Percentiles rank a stretch among this genome's conserved stretches.
phyloP scores from a whole-genome alignment of 2,329 filamentous ascomycete species.

The Ramichloridium luteum region DNA sequence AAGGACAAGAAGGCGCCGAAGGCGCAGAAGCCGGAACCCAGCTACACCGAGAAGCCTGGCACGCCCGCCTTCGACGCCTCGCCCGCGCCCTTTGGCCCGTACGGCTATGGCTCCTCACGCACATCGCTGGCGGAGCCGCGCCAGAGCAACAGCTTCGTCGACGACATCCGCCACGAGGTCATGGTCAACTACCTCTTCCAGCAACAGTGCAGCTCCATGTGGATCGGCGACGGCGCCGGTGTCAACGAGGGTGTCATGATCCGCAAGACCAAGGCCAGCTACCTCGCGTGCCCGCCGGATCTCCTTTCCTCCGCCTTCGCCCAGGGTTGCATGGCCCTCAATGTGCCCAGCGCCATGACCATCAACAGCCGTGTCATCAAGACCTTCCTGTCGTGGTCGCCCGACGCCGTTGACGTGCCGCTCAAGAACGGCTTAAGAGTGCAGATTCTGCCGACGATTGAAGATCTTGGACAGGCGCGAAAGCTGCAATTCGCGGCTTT shows the following conservation, averaged over 20 bases:
- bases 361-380: constrained; percentile 70
- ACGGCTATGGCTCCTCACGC: constrained; percentile 39
- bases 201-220: constrained; percentile 61
- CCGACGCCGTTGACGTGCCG: constrained; percentile 61
- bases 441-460: constrained; percentile 60
- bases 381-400: constrained; percentile 61
- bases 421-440: constrained; percentile 65
- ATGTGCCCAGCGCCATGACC: constrained; percentile 70
- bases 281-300: constrained; percentile 60
- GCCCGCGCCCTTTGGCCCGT: constrained; percentile 21
- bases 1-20: constrained; percentile 17
- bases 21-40: constrained; percentile 31
- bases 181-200: constrained; percentile 78
- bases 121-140: constrained; percentile 40
- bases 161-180: too few species aligned
- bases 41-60: constrained; percentile 19
- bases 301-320: constrained; percentile 52
- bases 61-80: constrained; percentile 24
- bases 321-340: constrained; percentile 53
- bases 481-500: constrained; percentile 76
- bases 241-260: constrained; percentile 61
- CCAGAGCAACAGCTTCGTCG: too few species aligned
- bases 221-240: constrained; percentile 58
- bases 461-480: constrained; percentile 56
- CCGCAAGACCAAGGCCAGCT: constrained; percentile 54